Evolutionary conservation across 768 basidiomycete genomes (phyloP), one percentile per base, ranked within the genome.

Genomic region (Crassisporium funariophilum): DNA sequence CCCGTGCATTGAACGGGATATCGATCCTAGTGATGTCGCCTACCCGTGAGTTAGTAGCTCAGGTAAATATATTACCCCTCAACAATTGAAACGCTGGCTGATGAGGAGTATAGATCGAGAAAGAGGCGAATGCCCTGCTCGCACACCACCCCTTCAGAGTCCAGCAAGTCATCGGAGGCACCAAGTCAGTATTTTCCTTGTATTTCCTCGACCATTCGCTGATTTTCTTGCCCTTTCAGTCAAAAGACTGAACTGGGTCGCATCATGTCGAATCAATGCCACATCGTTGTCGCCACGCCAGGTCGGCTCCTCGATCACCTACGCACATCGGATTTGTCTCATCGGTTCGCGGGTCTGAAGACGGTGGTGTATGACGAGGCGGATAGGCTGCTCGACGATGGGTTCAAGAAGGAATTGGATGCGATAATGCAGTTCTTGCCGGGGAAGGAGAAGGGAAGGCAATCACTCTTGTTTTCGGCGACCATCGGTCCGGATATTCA

Each of bases 241-340:
- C 53, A 49, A 45, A 49, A 33, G 24, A 44, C 56, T 7, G 49
- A 47, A 10, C 21, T 44, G 27, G 62, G 55, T 16, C 63, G 49
- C 20, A 47, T 73, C 5, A 58, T 54, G 9, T 49, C 53, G 2
- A 47, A 47, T 4, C 68, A 65, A 19, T 69, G 68, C 21, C 71
- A 86, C 53, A 74, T 90, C 34, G 72, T 90, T 29, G 77, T 88
- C 25, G 85, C 85, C 8, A 89, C 88, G 2, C 88, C 88, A 3
- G 88, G 88, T 40, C 76, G 88, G n/a, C 70, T 90, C 45, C 70
- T 82, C 50, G 88, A 89, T 62, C 83, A 86, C 58, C 64, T 89
- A 33, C 74, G 74, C 29, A 54, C 56, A n/a, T 62, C 67, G 19
- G 41, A 57, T 35, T 60, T 81, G 41, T 51, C 50, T 8, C 46